phyloP scores from a whole-genome alignment of 192 early-diverging fungal genomes.

The Entophlyctis luteolus region DNA sequence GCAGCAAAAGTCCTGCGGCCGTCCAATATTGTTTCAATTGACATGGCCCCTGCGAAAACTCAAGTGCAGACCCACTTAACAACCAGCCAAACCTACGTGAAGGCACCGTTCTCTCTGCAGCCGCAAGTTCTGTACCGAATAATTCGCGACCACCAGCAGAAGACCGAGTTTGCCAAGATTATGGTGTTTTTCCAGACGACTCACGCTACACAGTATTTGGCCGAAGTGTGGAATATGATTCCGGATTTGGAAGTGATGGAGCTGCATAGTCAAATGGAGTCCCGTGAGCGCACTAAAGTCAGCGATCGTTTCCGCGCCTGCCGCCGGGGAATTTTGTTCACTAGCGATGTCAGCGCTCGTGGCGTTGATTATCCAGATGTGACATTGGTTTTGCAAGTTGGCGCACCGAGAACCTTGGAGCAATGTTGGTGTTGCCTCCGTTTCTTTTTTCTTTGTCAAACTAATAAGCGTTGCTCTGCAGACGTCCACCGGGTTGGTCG shows the following conservation, averaged over 20 bases:
- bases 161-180: conserved; percentile 57
- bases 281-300: conserved; percentile 61
- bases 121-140: conserved; percentile 34
- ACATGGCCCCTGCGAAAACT: conserved; percentile 68
- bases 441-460: conserved; percentile 1
- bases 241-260: conserved; percentile 28
- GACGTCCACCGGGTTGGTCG: conserved; percentile 90
- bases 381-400: conserved; percentile 74
- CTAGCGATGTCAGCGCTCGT: conserved; percentile 88
- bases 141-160: conserved; percentile 47
- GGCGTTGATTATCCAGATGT: conserved; percentile 93
- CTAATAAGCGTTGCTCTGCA: not conserved
- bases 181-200: conserved; percentile 85
- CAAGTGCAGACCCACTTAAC: conserved; percentile 59
- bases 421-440: conserved; percentile 28
- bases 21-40: conserved; percentile 74
- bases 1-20: conserved; percentile 61
- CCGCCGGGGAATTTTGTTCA: conserved; percentile 64
- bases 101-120: conserved; percentile 25
- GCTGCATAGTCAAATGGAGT: conserved; percentile 71
- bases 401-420: conserved; percentile 66
- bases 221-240: conserved; percentile 30
- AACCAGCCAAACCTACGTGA: conserved; percentile 46
- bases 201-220: conserved; percentile 33
- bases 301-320: conserved; percentile 66